Evolutionary conservation across 2,329 filamentous ascomycete genomes (phyloP).

Genomic region (Tympanopsis confertula): DNA sequence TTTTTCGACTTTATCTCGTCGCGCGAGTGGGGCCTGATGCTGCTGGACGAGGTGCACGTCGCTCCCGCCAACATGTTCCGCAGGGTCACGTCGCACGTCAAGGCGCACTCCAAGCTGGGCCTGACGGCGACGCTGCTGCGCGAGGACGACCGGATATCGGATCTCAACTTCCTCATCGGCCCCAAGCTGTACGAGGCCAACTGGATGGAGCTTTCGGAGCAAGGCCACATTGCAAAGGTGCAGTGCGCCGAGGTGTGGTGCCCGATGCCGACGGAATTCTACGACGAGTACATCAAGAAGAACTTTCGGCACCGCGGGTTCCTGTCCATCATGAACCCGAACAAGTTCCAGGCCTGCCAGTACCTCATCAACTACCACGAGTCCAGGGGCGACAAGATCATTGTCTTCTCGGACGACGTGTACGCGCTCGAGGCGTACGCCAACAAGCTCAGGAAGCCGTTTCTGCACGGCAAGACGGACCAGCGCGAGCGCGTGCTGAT

Average conservation of each 20-base stretch:
- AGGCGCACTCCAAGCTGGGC: constrained; percentile 88
- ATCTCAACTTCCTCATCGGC: constrained; percentile 93
- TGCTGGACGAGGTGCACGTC: constrained; percentile 95
- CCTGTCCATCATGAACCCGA: constrained; percentile 93
- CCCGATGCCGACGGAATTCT: constrained; percentile 97
- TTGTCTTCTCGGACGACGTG: constrained; percentile 95
- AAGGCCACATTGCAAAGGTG: constrained; percentile 91
- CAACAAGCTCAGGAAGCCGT: constrained; percentile 70
- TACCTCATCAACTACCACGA: constrained; percentile 98
- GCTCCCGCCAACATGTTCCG: constrained; percentile 94
- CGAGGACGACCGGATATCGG: constrained; percentile 96
- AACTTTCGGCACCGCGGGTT: constrained; percentile 55
- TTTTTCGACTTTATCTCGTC: constrained; percentile 90
- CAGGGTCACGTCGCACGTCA: constrained; percentile 84
- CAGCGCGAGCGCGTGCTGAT: constrained; percentile 79
- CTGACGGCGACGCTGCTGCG: constrained; percentile 85
- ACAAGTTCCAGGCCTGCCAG: constrained; percentile 93
- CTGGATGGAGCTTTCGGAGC: constrained; percentile 96
- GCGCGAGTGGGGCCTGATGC: constrained; percentile 93
- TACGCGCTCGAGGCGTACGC: constrained; percentile 84
- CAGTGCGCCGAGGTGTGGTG: constrained; percentile 99
- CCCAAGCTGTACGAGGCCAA: constrained; percentile 97
- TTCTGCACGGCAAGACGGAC: constrained; percentile 79
- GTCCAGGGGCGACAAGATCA: constrained; percentile 87
- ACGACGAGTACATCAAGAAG: constrained; percentile 76